Evolutionary conservation across 768 basidiomycete genomes (phyloP), one percentile per base, ranked within the genome.

Genomic region (Psilocybe tampanensis): DNA sequence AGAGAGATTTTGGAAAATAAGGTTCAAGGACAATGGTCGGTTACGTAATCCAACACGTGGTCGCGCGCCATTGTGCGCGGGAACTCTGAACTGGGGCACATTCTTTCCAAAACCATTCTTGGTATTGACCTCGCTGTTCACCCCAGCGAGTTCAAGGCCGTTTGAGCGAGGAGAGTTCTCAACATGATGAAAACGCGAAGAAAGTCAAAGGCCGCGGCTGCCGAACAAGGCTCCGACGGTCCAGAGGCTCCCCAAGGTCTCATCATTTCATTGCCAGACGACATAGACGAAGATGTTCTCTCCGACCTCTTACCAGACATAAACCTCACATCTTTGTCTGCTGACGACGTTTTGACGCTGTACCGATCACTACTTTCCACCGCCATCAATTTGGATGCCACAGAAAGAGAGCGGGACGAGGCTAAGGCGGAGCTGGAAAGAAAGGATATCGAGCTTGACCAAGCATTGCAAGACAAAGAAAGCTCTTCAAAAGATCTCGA

Each of bases 391-490:
- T 67, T 83, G 17, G 86, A 90, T 52, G 74, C 70, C 56, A 71
- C 79, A 2, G 80, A 83, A 47, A 75, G 83, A 50, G 87, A 91
- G 58, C 71, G 90, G 32, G 92, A 94, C 68, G 88, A 88, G 59
- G 72, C 81, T 56, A 84, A 79, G 42, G 90, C 90, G 2, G 85
- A 86, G 45, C 67, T 77, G 9, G 83, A 90, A 63, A 82, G 81
- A 70, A 89, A 88, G 69, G 91, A 93, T 53, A 76, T 94, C 2
- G 92, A 95, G 69, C 75, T 94, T 33, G 92, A 94, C 68, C 92
- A 94, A 72, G 86, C 90, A 6, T 69, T 92, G 33, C 89, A 92
- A 64, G 92, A 94, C 68, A 83, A 81, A 51, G 90, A 94, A 67
- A 82, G 76, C 1, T 71, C 79, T 47, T 71, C 82, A 1, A 81